phyloP scores from a whole-genome alignment of 2,329 filamentous ascomycete genomes.

The Hymenotorrendiella dingleyae region DNA sequence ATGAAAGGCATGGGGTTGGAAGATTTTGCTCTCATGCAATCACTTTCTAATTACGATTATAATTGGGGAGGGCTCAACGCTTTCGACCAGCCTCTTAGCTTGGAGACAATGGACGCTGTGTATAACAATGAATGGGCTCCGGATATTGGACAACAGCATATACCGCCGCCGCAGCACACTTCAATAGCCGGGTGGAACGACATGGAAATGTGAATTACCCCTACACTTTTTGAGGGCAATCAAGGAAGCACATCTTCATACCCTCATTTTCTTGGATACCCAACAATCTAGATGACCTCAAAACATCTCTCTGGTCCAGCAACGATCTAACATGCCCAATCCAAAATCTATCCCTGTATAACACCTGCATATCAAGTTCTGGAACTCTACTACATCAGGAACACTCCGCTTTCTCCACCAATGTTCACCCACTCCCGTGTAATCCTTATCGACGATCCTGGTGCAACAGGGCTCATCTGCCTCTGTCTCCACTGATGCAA shows the following conservation, averaged over 20 bases:
- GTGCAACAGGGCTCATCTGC: neutral
- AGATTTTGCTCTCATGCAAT: constrained; percentile 8
- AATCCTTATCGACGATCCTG: neutral
- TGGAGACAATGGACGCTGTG: constrained; percentile 1
- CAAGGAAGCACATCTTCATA: too few species aligned
- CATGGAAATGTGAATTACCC: neutral
- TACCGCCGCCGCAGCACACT: too few species aligned
- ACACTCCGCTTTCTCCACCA: neutral
- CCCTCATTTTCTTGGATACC: too few species aligned
- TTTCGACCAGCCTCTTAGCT: constrained; percentile 3
- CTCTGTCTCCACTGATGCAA: neutral
- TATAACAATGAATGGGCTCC: neutral
- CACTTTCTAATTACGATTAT: constrained; percentile 5
- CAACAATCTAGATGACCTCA: too few species aligned
- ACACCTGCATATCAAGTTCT: neutral
- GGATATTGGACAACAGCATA: neutral
- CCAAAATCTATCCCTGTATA: too few species aligned
- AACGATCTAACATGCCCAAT: too few species aligned
- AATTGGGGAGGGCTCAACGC: constrained; percentile 4
- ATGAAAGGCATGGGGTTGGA: constrained; percentile 4
- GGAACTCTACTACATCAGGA: neutral
- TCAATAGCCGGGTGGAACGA: neutral
- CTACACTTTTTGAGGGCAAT: too few species aligned
- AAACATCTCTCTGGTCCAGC: too few species aligned
- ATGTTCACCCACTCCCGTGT: neutral